A percentile compares a stretch with the other conserved stretches of the same genome.
These are phyloP conservation scores for Curvularia hawaiiensis DNA, from an alignment of 2,329 filamentous ascomycete species.

Conservation along the genomic window DNA sequence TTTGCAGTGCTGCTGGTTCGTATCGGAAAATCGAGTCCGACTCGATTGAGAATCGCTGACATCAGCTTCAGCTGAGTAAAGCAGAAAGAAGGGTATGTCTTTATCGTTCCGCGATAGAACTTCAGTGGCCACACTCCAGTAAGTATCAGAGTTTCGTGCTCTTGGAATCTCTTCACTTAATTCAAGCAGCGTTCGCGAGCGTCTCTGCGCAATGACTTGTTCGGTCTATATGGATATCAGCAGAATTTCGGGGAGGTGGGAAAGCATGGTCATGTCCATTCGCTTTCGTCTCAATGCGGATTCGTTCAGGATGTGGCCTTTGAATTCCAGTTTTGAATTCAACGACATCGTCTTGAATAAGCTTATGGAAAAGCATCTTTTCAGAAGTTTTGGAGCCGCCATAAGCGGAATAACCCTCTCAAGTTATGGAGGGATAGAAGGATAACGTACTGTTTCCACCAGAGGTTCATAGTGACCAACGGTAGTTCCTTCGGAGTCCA, in stretches of 20 bases:
- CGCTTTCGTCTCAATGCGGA: not conserved
- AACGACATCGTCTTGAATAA: not conserved
- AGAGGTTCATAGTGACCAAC: constrained; percentile 76
- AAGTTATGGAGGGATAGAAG: not conserved
- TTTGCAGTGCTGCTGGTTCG: constrained; percentile 20
- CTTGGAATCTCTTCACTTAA: constrained; percentile 68
- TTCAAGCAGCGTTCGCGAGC: constrained; percentile 20
- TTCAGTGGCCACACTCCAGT: constrained; percentile 71
- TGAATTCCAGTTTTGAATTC: not conserved
- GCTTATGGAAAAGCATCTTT: not conserved
- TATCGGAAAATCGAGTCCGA: constrained; percentile 14
- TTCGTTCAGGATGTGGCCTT: not conserved
- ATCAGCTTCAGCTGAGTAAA: constrained; percentile 31
- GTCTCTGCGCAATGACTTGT: constrained; percentile 16
- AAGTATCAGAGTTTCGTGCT: constrained; percentile 69
- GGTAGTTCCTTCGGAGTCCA: constrained; percentile 71
- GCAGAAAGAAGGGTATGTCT: constrained; percentile 34
- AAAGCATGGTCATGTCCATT: not conserved
- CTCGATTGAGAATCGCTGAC: constrained; percentile 9
- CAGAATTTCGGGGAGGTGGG: no score
- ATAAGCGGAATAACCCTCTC: not conserved
- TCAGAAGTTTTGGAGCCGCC: not conserved
- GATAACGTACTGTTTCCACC: constrained; percentile 70
- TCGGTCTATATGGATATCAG: constrained; percentile 18
- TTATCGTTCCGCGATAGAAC: constrained; percentile 73